phyloP scores from a whole-genome alignment of 1,284 basidiomycete genomes.

The Wolfiporia cocos region DNA sequence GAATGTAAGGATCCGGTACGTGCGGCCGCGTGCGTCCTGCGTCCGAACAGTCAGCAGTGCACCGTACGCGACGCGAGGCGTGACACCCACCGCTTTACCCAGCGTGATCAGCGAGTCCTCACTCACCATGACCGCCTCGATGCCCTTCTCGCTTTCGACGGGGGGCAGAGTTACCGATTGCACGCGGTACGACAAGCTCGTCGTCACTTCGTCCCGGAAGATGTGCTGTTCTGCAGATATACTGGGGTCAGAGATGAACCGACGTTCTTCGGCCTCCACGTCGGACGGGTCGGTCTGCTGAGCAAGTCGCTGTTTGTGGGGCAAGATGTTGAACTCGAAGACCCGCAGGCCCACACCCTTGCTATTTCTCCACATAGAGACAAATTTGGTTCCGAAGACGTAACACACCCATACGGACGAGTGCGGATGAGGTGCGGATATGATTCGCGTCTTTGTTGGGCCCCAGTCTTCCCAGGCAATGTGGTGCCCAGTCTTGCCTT shows the following conservation, averaged over 20 bases:
- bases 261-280: too few relatives aligned
- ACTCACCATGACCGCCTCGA: constrained; percentile 40
- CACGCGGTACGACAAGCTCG: constrained; percentile 42
- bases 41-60: background rate
- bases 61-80: background rate
- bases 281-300: too few relatives aligned
- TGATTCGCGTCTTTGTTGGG: constrained; percentile 35
- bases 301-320: too few relatives aligned
- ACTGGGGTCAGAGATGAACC: background rate
- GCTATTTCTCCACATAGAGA: too few relatives aligned
- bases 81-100: constrained; percentile 24
- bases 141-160: constrained; percentile 13
- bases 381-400: constrained; percentile 46
- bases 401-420: constrained; percentile 60
- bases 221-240: constrained; percentile 7
- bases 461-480: constrained; percentile 52
- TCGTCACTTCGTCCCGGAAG: constrained; percentile 35
- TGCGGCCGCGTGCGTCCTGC: constrained; percentile 16
- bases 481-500: constrained; percentile 16
- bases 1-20: constrained; percentile 31
- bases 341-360: too few relatives aligned
- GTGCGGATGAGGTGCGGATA: constrained; percentile 25
- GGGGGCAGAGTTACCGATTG: constrained; percentile 20
- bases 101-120: constrained; percentile 50
- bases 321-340: too few relatives aligned